These are phyloP conservation scores for Dorcoceras hygrometricum DNA, from an alignment of 257 asterid genomes.

Conservation along the genomic window DNA sequence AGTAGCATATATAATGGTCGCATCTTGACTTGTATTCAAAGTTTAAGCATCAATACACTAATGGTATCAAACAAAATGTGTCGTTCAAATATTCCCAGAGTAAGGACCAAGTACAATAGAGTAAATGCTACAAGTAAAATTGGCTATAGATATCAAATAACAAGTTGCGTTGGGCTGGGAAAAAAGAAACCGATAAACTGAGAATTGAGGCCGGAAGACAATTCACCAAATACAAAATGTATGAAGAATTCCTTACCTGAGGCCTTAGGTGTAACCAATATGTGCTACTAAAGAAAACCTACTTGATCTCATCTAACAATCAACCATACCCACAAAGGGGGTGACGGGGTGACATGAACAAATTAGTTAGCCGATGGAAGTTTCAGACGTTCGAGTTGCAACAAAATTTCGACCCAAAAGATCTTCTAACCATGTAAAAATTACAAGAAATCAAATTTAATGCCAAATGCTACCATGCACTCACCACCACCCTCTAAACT, in stretches of 20 bases:
- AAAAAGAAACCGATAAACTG: background rate
- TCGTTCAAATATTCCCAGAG: too few species aligned
- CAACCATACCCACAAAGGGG: conserved; percentile 37
- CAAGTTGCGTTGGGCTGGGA: background rate
- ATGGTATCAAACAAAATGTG: too few species aligned
- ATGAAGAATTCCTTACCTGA: conserved; percentile 17
- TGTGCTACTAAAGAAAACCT: conserved; percentile 24
- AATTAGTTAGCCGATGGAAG: conserved; percentile 25
- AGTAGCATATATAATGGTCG: background rate
- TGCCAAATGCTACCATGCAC: conserved; percentile 29
- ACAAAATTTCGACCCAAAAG: conserved; percentile 11
- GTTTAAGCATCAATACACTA: background rate
- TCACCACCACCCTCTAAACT: conserved; percentile 23
- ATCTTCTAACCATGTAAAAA: conserved; percentile 18
- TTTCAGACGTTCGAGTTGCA: background rate
- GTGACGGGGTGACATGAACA: conserved; percentile 29
- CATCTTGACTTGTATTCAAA: background rate
- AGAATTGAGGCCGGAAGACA: background rate
- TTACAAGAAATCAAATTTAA: conserved; percentile 19
- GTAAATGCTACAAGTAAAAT: background rate
- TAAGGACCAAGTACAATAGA: background rate
- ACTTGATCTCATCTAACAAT: conserved; percentile 32
- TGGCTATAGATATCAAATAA: too few species aligned
- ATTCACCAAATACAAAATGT: conserved; percentile 26
- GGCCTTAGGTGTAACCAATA: conserved; percentile 12